These are phyloP conservation scores for Escovopsis sp. DNA, from an alignment of 2,329 filamentous ascomycete genomes.

Conservation along the genomic window DNA sequence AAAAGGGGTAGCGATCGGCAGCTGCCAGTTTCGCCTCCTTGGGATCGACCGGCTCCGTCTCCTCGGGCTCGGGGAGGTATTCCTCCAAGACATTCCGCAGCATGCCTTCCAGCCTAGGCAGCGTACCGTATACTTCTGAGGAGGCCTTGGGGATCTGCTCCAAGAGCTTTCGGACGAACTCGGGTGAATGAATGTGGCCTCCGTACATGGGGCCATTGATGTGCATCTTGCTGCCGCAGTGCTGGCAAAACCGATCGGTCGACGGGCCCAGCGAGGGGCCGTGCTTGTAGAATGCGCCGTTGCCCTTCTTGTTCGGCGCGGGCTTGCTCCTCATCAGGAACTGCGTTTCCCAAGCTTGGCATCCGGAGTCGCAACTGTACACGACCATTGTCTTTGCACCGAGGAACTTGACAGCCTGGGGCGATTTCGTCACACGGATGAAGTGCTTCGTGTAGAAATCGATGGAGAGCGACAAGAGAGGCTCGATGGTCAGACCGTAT, in stretches of 20 bases:
- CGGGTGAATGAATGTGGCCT: conserved; percentile 70
- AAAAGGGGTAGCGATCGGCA: conserved; percentile 70
- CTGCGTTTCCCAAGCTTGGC: conserved; percentile 82
- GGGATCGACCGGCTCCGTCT: conserved; percentile 20
- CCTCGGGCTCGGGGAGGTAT: conserved; percentile 24
- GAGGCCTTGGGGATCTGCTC: conserved; percentile 54
- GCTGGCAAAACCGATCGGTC: conserved; percentile 52
- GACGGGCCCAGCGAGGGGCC: conserved; percentile 57
- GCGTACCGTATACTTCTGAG: conserved; percentile 61
- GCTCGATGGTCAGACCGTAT: conserved; percentile 81
- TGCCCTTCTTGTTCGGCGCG: conserved; percentile 54
- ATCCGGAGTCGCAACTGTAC: conserved; percentile 82
- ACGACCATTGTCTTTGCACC: conserved; percentile 86
- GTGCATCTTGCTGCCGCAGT: conserved; percentile 80
- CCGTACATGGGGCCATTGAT: conserved; percentile 90
- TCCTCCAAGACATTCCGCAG: conserved; percentile 79
- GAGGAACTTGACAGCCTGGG: conserved; percentile 76
- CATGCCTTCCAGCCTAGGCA: conserved; percentile 78
- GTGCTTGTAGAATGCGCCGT: conserved; percentile 62
- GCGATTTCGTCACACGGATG: conserved; percentile 64
- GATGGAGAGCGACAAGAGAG: conserved; percentile 81
- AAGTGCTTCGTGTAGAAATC: conserved; percentile 93
- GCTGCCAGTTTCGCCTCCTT: conserved; percentile 41
- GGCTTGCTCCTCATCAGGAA: conserved; percentile 56
- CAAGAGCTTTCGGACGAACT: conserved; percentile 70